These are phyloP conservation scores for Saccharomycopsis fibuligera DNA, from an alignment of 805 yeast species.

Conservation along the genomic window DNA sequence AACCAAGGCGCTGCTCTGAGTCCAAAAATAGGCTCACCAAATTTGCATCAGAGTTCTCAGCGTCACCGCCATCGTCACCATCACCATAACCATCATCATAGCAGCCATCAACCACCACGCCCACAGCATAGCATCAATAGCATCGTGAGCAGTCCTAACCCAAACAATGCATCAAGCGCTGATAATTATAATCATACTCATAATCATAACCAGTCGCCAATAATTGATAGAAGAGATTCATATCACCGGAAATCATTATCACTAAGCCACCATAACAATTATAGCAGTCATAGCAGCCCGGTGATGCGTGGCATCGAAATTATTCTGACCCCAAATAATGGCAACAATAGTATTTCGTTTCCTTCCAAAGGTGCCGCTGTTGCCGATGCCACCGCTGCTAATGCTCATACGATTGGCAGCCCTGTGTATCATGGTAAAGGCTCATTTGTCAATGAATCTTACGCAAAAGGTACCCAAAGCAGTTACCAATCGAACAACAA, in stretches of 20 bases:
- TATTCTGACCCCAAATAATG: neutral
- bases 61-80: neutral
- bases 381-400: neutral
- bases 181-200: too few species aligned
- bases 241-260: neutral
- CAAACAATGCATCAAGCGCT: neutral
- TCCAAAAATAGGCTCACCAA: neutral
- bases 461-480: constrained; percentile 5
- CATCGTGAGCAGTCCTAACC: neutral
- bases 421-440: neutral
- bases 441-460: neutral
- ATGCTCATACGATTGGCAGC: too few species aligned
- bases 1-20: neutral
- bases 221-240: neutral
- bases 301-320: too few species aligned
- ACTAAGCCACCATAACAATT: neutral
- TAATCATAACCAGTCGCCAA: neutral
- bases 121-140: neutral
- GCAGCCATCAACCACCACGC: neutral
- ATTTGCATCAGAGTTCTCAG: neutral
- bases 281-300: too few species aligned
- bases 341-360: constrained; percentile 7
- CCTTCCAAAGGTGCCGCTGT: constrained; percentile 4
- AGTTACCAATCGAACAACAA: constrained; percentile 11
- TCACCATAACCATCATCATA: neutral